Conservation (phyloP, 148 eudicot genomes). For the Persicaria tinctoria region DNA sequence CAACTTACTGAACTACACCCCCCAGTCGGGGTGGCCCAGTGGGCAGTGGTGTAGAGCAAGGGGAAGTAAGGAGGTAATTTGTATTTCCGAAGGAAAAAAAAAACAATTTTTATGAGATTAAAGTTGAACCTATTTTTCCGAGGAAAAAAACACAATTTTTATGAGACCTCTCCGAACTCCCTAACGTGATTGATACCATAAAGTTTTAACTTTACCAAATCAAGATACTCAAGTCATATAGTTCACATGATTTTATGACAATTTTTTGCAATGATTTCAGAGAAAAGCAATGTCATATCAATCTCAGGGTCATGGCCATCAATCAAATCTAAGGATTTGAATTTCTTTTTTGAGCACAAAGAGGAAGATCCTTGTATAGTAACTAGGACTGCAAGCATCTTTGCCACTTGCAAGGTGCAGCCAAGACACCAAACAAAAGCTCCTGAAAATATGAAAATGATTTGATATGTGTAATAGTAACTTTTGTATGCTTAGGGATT, state of each 20-base stretch:
- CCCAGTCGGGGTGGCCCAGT: too few relatives aligned
- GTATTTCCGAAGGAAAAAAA: too few relatives aligned
- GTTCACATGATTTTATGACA: not conserved
- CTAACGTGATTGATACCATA: not conserved
- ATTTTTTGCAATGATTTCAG: not conserved
- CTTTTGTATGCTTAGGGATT: too few relatives aligned
- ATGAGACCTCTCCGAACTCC: too few relatives aligned
- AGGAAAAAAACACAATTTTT: too few relatives aligned
- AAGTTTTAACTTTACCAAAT: not conserved
- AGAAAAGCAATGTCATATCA: not conserved
- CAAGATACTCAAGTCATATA: not conserved
- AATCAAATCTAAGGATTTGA: constrained; percentile 4
- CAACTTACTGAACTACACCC: too few relatives aligned
- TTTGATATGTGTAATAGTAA: not conserved
- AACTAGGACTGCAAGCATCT: constrained; percentile 2
- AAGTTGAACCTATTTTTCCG: too few relatives aligned
- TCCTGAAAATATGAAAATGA: not conserved
- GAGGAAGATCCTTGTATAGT: constrained; percentile 1
- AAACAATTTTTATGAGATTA: too few relatives aligned
- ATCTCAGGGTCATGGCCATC: not conserved
- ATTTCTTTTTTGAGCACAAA: constrained; percentile 3
- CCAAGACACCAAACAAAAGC: constrained; percentile 10
- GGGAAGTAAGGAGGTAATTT: too few relatives aligned
- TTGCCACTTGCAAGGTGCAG: constrained; percentile 10
- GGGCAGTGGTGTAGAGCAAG: too few relatives aligned